Base-by-base conservation (phyloP, 768 basidiomycete species). In the Epithele typhae region DNA sequence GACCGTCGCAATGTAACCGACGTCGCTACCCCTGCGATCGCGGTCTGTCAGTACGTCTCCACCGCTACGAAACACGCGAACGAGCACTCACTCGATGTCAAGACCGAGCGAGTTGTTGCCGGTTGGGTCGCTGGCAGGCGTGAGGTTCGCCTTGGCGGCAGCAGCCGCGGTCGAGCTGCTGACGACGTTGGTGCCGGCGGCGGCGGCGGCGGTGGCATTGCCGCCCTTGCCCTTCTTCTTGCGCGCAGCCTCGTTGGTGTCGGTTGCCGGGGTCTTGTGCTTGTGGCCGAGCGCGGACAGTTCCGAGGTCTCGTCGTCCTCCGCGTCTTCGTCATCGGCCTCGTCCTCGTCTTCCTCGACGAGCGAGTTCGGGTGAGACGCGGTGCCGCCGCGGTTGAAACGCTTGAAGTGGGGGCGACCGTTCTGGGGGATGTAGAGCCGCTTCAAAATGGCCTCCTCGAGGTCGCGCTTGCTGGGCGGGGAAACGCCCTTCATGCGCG, bases 401-500 rank as follows among this genome's bases (percentile, higher is more conserved):
- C 53, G 55, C 34, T 54, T 56, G 24, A 41, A 37, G 35, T 19
- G 7, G 37, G 60, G 54, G 14, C 48, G 47, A 19, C 53, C 63
- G 15, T 59, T 54, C 27, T 69, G 69, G 5, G 73, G 50, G 15
- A 72, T 48, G 45, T 64, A 64, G 47, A 75, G 45, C 34, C 75
- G 72, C 52, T 71, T 68, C 45, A 67, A 58, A 34, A 82, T 59
- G 48, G 69, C 73, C 7, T 54, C 65, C 32, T 68, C 63, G 42
- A 87, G 73, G 14, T 73, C 68, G 21, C 68, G 67, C 12, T 67
- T 67, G 18, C 76, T 69, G 5, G 82, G 82, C 7, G 59, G 72
- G 18, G 66, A 65, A 32, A 75, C 77, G 12, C 83, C 79, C 4
- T 77, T 78, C 80, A 89, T 84, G 40, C 75, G 79, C 7, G 86